Base-by-base conservation (phyloP, 2,329 filamentous ascomycete genomes). In the Didymella exigua region DNA sequence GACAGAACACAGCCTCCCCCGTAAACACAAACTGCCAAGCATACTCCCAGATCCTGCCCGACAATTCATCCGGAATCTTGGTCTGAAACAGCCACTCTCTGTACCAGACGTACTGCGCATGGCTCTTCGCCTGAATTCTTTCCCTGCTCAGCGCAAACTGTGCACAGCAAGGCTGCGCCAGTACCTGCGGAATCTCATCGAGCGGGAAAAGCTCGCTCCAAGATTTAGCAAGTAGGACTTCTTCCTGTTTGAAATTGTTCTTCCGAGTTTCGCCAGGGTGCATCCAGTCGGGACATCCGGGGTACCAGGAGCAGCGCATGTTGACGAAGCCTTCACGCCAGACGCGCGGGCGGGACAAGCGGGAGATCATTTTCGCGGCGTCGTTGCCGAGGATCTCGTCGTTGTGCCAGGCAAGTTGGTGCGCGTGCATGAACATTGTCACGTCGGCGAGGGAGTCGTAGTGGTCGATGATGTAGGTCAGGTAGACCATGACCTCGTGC, bases 11-110 rank as follows among this genome's bases (percentile, higher is more conserved):
- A 5, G 77, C 75, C 14, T 76, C 56, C 1, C 80, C 82, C 0
- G 83, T 82, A 66, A 87, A 88, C 13, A 87, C 78, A 54, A 81
- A 84, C 55, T 86, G 84, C 85, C 85, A 88, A 1, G 86, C 71
- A 65, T 87, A 87, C 67, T 88, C 85, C 76, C 84, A 87, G 14
- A 87, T 77, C 2, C 85, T 78, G 2, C 85, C 85, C 11, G 81
- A 82, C 18, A 86, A 75, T 36, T 79, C 79, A 63, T 87, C 84
- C 19, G 73, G 76, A 26, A 87, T 67, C 18, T 80, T 75, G 0
- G 84, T 86, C n/a, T 78, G 77, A 24, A 86, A 74, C 2, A 87
- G 71, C 85, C 85, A 88, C 62, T 86, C 81, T 23, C 85, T 79
- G 62, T 85, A 83, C 64, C 79, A 82, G 18, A 84, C 74, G 65